phyloP scores from a whole-genome alignment of 495 filamentous ascomycete genomes.

The Amorphotheca resinae region DNA sequence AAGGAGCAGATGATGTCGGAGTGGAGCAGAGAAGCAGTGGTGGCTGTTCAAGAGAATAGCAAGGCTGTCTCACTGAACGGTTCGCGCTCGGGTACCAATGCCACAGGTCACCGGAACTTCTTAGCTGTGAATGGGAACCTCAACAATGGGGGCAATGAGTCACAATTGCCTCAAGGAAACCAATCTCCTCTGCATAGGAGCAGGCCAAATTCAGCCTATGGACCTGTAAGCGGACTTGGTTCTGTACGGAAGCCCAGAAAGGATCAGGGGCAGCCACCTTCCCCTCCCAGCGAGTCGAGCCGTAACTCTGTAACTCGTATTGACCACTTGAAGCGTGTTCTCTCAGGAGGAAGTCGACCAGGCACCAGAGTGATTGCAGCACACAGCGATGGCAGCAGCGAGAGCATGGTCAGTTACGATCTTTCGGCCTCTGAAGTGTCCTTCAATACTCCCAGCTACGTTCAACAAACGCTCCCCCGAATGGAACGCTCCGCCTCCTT shows the following conservation, averaged over 20 bases:
- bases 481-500: constrained; percentile 16
- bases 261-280: constrained; percentile 36
- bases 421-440: constrained; percentile 40
- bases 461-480: not conserved
- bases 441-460: constrained; percentile 25
- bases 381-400: constrained; percentile 34
- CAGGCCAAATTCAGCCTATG: constrained; percentile 18
- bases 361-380: constrained; percentile 23
- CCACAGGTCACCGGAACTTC: constrained; percentile 32
- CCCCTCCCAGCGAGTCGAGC: constrained; percentile 42
- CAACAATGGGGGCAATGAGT: constrained; percentile 15
- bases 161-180: constrained; percentile 8
- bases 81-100: constrained; percentile 49
- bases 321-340: constrained; percentile 72
- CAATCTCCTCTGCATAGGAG: constrained; percentile 2
- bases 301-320: constrained; percentile 63
- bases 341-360: constrained; percentile 35
- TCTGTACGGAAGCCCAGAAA: constrained; percentile 16
- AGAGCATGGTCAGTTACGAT: constrained; percentile 47
- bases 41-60: constrained; percentile 56
- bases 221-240: constrained; percentile 19
- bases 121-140: constrained; percentile 42
- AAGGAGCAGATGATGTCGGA: constrained; percentile 61
- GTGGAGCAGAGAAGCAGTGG: constrained; percentile 63
- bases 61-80: constrained; percentile 60